A percentile compares a stretch with the other conserved stretches of the same genome.
Conservation (phyloP, 2,329 filamentous ascomycete species). For the Raffaelea arxii region DNA sequence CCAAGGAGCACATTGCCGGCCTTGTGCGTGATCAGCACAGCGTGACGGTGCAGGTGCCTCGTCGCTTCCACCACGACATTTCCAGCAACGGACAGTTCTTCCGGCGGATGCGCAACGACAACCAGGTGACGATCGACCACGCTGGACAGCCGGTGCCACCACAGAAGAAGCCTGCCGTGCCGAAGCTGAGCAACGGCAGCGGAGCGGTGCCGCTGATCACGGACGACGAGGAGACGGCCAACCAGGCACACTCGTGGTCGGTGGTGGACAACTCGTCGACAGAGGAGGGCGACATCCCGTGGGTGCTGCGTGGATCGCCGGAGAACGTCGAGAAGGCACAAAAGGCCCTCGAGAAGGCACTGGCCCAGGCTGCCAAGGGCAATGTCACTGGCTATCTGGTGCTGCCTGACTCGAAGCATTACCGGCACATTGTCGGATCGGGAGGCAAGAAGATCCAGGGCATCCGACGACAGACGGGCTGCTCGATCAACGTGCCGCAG, state of each 20-base stretch:
- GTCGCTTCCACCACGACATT: slow-evolving; percentile 72
- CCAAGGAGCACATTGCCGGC: slow-evolving; percentile 72
- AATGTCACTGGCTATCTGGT: slow-evolving; percentile 77
- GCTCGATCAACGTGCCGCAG: slow-evolving; percentile 89
- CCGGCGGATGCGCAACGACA: slow-evolving; percentile 76
- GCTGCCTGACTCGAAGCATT: slow-evolving; percentile 79
- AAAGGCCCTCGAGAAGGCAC: slow-evolving; percentile 59
- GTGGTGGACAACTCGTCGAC: slow-evolving; percentile 52
- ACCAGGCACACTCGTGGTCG: slow-evolving; percentile 73
- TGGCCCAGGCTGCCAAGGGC: slow-evolving; percentile 61
- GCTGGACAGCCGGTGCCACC: slow-evolving; percentile 69
- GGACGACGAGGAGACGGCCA: slow-evolving; percentile 59
- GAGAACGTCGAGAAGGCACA: slow-evolving; percentile 79
- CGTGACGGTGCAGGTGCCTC: slow-evolving; percentile 77
- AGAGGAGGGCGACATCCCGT: slow-evolving; percentile 68
- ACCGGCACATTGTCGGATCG: slow-evolving; percentile 82
- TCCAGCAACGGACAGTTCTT: slow-evolving; percentile 90
- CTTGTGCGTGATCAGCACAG: slow-evolving; percentile 80
- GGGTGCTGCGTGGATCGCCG: slow-evolving; percentile 71
- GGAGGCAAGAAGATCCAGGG: slow-evolving; percentile 85
- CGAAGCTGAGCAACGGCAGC: slow-evolving; percentile 43
- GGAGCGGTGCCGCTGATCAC: slow-evolving; percentile 82
- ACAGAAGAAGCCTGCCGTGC: slow-evolving; percentile 53
- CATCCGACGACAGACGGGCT: slow-evolving; percentile 86
- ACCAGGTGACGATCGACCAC: slow-evolving; percentile 86